A percentile compares a stretch with the other conserved stretches of the same genome.
Conservation (phyloP, 2,329 filamentous ascomycete genomes). For the Arachnomyces sp. region DNA sequence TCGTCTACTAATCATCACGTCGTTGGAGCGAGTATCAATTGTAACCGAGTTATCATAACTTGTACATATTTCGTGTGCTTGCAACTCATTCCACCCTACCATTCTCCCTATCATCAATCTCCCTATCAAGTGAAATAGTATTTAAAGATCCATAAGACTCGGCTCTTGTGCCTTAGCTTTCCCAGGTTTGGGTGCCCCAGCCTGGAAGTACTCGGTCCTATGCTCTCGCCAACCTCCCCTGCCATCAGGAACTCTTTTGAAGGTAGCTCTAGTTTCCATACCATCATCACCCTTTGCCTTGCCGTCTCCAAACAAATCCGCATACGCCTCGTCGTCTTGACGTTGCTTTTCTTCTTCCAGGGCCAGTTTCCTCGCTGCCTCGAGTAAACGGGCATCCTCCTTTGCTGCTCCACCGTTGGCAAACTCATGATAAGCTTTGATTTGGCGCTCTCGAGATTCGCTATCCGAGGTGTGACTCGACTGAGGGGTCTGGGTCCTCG, state of each 20-base stretch:
- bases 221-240: slow-evolving; percentile 4
- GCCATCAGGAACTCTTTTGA: background rate
- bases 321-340: slow-evolving; percentile 13
- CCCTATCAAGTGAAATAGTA: no score
- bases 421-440: slow-evolving; percentile 20
- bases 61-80: no score
- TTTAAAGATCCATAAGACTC: slow-evolving; percentile 9
- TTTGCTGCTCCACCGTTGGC: slow-evolving; percentile 23
- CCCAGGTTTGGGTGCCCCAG: background rate
- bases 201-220: slow-evolving; percentile 6
- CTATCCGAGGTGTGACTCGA: slow-evolving; percentile 1
- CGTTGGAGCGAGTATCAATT: no score
- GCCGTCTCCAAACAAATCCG: slow-evolving; percentile 12
- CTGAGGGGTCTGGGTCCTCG: background rate
- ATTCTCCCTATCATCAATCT: background rate
- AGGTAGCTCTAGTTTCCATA: background rate
- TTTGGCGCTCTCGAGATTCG: slow-evolving; percentile 7
- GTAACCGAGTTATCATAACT: no score
- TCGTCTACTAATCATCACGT: no score
- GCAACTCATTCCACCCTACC: no score
- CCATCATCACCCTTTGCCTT: background rate
- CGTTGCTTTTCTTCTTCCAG: slow-evolving; percentile 11
- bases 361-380: slow-evolving; percentile 8
- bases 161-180: background rate
- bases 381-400: slow-evolving; percentile 19